These are phyloP conservation scores for Fraxinus dipetala DNA, from an alignment of 305 asterid species.

Conservation along the genomic window DNA sequence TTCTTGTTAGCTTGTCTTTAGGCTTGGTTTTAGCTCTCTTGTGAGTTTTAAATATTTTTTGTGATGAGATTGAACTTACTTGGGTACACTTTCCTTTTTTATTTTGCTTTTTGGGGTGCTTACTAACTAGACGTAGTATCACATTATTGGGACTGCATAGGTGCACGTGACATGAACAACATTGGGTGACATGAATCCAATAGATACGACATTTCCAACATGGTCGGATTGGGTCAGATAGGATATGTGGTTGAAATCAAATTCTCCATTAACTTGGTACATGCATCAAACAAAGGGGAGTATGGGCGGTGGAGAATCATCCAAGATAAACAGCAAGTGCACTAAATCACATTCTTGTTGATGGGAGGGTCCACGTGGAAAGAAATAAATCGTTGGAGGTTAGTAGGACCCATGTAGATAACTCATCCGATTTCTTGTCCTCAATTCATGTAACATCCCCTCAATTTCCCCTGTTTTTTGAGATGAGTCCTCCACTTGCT, in stretches of 20 bases:
- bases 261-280: neutral
- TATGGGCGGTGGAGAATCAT: neutral
- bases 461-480: neutral
- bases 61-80: neutral
- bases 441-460: constrained; percentile 8
- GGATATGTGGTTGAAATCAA: constrained; percentile 1
- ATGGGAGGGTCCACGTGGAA: constrained; percentile 38
- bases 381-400: neutral
- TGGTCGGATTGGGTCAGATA: neutral
- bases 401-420: constrained; percentile 17
- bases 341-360: constrained; percentile 22
- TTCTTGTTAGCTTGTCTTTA: neutral
- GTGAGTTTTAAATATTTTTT: neutral
- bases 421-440: neutral
- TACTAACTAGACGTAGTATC: constrained; percentile 6
- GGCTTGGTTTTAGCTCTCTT: neutral
- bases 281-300: neutral
- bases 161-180: constrained; percentile 34
- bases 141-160: constrained; percentile 10
- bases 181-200: neutral
- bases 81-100: neutral
- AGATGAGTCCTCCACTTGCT: neutral
- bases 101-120: neutral
- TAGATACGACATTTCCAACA: neutral
- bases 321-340: neutral